Percentiles rank a stretch among this genome's conserved stretches.
Conservation (phyloP, 2,329 filamentous ascomycete genomes). For the Calonectria hawksworthii region DNA sequence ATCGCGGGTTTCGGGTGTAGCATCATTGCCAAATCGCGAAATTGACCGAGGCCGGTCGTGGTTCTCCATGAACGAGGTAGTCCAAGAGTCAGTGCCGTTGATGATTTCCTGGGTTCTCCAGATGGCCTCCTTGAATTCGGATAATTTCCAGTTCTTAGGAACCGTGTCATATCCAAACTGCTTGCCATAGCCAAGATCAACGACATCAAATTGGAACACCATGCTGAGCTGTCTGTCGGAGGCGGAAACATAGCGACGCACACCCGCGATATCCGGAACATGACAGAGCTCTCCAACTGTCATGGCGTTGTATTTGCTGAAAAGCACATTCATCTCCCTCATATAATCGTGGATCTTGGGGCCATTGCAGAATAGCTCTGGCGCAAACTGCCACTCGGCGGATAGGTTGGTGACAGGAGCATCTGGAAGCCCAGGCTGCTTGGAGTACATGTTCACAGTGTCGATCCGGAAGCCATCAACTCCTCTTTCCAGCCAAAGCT, state of each 20-base stretch:
- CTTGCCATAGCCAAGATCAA: constrained; percentile 70
- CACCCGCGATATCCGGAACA: constrained; percentile 73
- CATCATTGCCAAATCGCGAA: constrained; percentile 65
- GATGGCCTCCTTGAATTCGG: constrained; percentile 62
- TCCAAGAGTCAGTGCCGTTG: constrained; percentile 70
- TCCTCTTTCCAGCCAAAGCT: constrained; percentile 83
- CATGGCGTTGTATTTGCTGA: constrained; percentile 73
- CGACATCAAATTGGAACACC: constrained; percentile 75
- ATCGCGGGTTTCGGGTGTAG: constrained; percentile 55
- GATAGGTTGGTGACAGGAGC: constrained; percentile 57
- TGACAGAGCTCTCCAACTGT: constrained; percentile 79
- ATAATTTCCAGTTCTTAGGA: constrained; percentile 58
- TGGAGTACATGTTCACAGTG: constrained; percentile 80
- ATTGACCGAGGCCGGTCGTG: constrained; percentile 71
- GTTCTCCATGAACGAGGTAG: constrained; percentile 75
- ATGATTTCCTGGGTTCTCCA: constrained; percentile 65
- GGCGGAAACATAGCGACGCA: constrained; percentile 51
- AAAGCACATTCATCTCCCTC: constrained; percentile 72
- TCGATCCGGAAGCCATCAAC: constrained; percentile 82
- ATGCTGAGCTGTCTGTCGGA: constrained; percentile 73
- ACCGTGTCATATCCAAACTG: constrained; percentile 63
- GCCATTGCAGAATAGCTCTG: constrained; percentile 72
- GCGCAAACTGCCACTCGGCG: constrained; percentile 30
- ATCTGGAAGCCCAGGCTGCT: constrained; percentile 70
- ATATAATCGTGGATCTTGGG: constrained; percentile 75